Evolutionary conservation across 2,329 filamentous ascomycete species (phyloP), one percentile per base, ranked within the genome.

Genomic region (Pyricularia sp.): DNA sequence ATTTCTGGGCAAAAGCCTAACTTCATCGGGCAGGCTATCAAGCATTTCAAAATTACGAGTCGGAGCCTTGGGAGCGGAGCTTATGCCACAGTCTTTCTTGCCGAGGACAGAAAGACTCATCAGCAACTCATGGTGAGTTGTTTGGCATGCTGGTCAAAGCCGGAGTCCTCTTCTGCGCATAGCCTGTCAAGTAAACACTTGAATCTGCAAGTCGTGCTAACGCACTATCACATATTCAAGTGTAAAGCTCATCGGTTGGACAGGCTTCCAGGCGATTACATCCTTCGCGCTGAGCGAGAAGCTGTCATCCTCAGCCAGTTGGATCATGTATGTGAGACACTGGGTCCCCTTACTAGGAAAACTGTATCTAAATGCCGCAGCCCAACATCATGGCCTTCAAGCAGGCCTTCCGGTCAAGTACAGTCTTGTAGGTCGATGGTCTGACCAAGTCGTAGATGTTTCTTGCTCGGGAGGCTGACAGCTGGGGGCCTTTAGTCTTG

Each of bases 91-190:
- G 85, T 90, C 3, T 82, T 85, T 69, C 78, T 89, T 11, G 86
- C 84, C 5, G 75, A 83, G 2, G 82, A 91, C 20, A 75, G 79
- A 28, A 76, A 76, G 7, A 85, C 84, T 0, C 80, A 82, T 55
- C 82, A 81, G 69, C 90, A 92, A 73, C 72, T 92, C 25, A 89
- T 89, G 12, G 59, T 93, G 90, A 79, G 92, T 93, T 73, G 77
- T 92, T 55, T 55, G 42, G 10, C 79, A 91, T 67, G 80, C 85
- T 68, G 25, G 7, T 12, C 4, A 17, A 28, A 28, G 10, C 3
- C 59, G 25, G 3, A 31, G 26, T 11, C 1, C 26, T 63, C 14
- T 63, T 61, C 23, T 20, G 5, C 3, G 26, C 23, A 14, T 55
- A 9, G 20, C 20, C 42, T 55, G 4, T 5, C 20, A 55, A 30